phyloP scores from a whole-genome alignment of 768 basidiomycete species.

The Hirschioporus abietinus region DNA sequence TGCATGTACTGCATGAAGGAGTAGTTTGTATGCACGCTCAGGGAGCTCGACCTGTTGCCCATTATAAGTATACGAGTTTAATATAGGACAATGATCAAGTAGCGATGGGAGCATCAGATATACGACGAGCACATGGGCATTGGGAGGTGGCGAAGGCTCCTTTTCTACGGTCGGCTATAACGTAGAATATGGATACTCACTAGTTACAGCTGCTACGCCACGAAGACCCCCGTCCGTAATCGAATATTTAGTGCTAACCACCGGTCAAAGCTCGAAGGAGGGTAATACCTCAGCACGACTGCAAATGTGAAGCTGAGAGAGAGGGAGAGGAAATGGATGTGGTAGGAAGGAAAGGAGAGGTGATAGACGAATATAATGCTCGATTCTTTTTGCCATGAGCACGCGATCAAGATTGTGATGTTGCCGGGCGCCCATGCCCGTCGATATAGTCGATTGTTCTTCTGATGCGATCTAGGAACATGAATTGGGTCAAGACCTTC shows the following conservation, averaged over 20 bases:
- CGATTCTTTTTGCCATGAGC: background rate
- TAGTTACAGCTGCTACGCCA: background rate
- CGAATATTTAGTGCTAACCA: background rate
- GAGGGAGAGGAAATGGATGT: background rate
- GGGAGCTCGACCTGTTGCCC: background rate
- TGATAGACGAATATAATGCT: background rate
- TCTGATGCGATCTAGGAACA: no score
- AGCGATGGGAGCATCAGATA: background rate
- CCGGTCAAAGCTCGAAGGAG: no score
- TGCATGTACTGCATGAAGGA: conserved; percentile 1
- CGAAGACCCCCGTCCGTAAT: background rate
- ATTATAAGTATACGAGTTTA: background rate
- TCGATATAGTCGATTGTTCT: no score
- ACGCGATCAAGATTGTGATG: background rate
- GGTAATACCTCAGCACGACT: no score
- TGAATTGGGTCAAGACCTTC: no score
- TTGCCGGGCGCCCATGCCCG: no score
- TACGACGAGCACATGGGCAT: background rate
- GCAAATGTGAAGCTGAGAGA: background rate
- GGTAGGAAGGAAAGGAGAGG: background rate
- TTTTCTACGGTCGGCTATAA: background rate
- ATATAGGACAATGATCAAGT: background rate
- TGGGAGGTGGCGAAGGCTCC: background rate
- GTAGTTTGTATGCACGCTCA: background rate
- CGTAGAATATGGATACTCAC: background rate